Base-by-base conservation (phyloP, 192 early-diverging fungal species). In the Rhizophagus sp. region DNA sequence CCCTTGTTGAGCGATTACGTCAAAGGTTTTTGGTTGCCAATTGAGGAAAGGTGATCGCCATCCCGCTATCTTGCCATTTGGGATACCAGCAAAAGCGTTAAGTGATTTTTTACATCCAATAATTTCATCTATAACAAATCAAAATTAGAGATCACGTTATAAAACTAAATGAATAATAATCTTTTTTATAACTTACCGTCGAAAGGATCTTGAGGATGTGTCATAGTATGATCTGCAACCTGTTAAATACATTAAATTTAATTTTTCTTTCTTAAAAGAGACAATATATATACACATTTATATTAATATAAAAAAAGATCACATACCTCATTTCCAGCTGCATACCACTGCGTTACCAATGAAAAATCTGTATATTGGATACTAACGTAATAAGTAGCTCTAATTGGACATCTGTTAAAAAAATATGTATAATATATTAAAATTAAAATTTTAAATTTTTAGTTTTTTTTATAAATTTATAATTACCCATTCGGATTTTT, bases 1-100 rank as follows among this genome's bases (percentile, higher is more conserved):
- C 44, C 86, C 86, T 78, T 85, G 78, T 61, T 84, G 70, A 25
- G 72, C 80, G 41, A 93, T 52, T 57, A 80, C 80, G 12, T 85
- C 79, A 30, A 90, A 84, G 15, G 87, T 90, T 33, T 77, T 77
- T 64, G 83, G 78, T 34, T 86, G 84, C 73, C 88, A 91, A 73
- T 88, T 85, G 33, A 92, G 83, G 85, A 90, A 90, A 33, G 92
- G 92, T 50, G 91, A 87, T 67, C 92, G 89, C 85, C 92, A 93
- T 30, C 92, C 92, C 24, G 50, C 79, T 34, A 93, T 81, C 67
- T 91, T 89, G 47, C 80, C 85, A 64, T 83, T 80, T 2, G 91
- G 91, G 24, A 93, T 82, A 80, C 91, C 91, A 17, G 87, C 82
- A 80, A 87, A 93, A 22, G 86, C 84, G 24, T 87, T 85, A 30